Base-by-base conservation (phyloP, 1,139 yeast species). In the Schwanniomyces etchellsii region DNA sequence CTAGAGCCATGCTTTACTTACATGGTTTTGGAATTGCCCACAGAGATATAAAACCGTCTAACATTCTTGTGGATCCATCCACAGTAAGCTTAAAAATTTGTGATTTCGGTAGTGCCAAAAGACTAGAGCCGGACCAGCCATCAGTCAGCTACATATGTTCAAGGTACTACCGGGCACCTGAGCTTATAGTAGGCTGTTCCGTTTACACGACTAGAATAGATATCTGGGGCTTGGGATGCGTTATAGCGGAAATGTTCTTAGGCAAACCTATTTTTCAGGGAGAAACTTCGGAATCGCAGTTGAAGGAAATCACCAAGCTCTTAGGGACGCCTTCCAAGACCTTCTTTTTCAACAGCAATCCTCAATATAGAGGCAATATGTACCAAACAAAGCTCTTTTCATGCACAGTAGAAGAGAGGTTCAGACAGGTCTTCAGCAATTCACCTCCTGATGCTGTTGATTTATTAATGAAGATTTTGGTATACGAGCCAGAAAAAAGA, bases 151-250 rank as follows among this genome's bases (percentile, higher is more conserved):
- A 83, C 45, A 81, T 83, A 35, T 82, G 91, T 54, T 80, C 88
- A 15, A 68, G 93, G 47, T 82, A 80, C 51, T 82, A 82, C 54
- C 70, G 93, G 50, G 91, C 93, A 3, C 94, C 94, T 1, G 94
- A 82, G 54, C 61, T 82, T 39, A 81, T 82, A 46, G 77, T 82
- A 37, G 94, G 91, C 1, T 81, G 86, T 46, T 73, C 82, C 25
- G 64, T 75, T 30, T 83, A 83, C 49, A 72, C 88, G 2, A 81
- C 91, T 5, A 82, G 81, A 47, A 81, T 83, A 36, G 94, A 83
- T 52, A 76, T 81, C 36, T 83, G 94, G 94, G 91, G 91, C 1
- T 63, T 81, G 34, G 94, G 94, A 1, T 83, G 94, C 64, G 91
- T 82, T 6, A 63, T 82, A 41, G 91, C 91, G 13, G 93, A 83